Evolutionary conservation across 2,329 filamentous ascomycete species (phyloP), one percentile per base, ranked within the genome.

Genomic region (Setomelanomma holmii): DNA sequence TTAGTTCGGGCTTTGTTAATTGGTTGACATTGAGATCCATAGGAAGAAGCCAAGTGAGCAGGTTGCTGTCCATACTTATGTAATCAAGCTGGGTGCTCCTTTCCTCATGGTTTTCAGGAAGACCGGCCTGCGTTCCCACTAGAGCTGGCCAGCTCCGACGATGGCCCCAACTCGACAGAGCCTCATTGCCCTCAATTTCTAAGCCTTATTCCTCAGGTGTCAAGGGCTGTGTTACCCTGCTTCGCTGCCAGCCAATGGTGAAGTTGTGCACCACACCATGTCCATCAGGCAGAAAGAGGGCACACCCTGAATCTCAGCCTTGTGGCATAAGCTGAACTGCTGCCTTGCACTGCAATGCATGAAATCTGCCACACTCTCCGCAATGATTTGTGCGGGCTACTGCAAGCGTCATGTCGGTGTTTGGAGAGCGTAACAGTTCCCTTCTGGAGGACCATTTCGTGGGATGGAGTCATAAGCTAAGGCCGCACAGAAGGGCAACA

Each of bases 391-490:
- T 21, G 20, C 24, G 30, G 2, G 19, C 21, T 20, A 10, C 16
- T 48, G 23, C n/a, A 34, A 21, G 27, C 10, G 17, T 23, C 16
- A 27, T 24, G 2, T 51, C 23, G 38, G 33, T 21, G 21, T 39
- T 27, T 12, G 3, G 24, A 16, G 1, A 40, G 22, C 8, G 6
- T 30, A 12, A 34, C 40, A 33, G 19, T 35, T 34, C 20, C 21
- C 24, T 16, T n/a, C 34, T 36, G 34, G 34, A 36, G 20, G 39
- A 40, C 36, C 3, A n/a, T 17, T 14, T 19, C 30, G 7, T 40
- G 20, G 11, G 8, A 33, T 39, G 30, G 44, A 45, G 24, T 40
- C 38, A 51, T 40, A 27, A 45, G 45, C 49, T 55, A 49, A 49
- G 38, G 49, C 45, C 36, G 45, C 45, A 16, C 39, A 30, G 39